These are phyloP conservation scores for Fomitopsis pinicola DNA, from an alignment of 1,284 basidiomycete genomes.

Conservation along the genomic window DNA sequence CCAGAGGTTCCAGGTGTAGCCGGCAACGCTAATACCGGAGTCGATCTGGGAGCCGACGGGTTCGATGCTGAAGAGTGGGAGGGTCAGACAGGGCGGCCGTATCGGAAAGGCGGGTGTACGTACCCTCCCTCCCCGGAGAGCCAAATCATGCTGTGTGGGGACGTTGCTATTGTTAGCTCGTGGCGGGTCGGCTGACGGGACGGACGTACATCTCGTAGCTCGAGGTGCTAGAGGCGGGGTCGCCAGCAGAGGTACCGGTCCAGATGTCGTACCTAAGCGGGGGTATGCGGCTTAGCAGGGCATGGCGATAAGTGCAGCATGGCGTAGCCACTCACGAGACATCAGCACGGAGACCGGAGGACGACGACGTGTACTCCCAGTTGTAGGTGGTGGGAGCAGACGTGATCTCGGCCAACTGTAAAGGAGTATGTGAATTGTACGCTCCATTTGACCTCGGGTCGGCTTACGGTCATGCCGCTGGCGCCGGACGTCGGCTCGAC, in stretches of 20 bases:
- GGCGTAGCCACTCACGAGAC: conserved; percentile 37
- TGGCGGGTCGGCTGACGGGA: too few species aligned
- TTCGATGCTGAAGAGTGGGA: conserved; percentile 35
- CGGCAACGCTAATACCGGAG: conserved; percentile 39
- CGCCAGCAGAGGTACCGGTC: conserved; percentile 41
- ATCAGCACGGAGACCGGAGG: conserved; percentile 47
- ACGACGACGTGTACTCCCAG: conserved; percentile 44
- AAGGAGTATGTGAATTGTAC: not conserved
- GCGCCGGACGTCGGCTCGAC: conserved; percentile 2
- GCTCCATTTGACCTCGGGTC: too few species aligned
- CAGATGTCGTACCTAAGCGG: conserved; percentile 50
- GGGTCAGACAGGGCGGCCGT: not conserved
- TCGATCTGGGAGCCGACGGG: conserved; percentile 49
- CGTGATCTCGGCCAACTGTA: conserved; percentile 1
- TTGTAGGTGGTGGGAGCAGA: conserved; percentile 46
- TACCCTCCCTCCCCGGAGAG: conserved; percentile 56
- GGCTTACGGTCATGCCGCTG: conserved; percentile 1
- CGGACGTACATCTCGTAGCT: conserved; percentile 49
- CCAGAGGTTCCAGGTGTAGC: conserved; percentile 56
- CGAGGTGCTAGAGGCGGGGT: conserved; percentile 43
- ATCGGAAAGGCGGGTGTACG: conserved; percentile 6
- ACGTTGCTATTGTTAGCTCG: not conserved
- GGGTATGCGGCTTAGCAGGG: not conserved
- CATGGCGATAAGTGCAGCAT: not conserved
- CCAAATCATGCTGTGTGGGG: conserved; percentile 52